Conservation (phyloP, 1,284 basidiomycete species). For the Moesziomyces sp. region DNA sequence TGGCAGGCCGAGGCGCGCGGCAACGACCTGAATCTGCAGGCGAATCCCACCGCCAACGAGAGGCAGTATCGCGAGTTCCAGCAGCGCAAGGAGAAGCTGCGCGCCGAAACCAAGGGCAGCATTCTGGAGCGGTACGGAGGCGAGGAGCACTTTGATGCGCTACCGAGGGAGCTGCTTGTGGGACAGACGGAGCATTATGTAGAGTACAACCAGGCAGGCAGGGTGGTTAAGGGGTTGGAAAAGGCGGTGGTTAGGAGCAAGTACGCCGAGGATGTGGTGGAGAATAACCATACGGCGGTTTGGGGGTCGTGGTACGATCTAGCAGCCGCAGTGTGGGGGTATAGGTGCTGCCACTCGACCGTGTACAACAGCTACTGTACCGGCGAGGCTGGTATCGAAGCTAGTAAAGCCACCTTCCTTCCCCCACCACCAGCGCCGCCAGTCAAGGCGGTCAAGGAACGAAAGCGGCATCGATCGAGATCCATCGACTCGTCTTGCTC, state of each 20-base stretch:
- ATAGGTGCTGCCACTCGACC: conserved; percentile 89
- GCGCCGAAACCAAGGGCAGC: conserved; percentile 80
- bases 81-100: conserved; percentile 89
- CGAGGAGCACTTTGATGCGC: conserved; percentile 86
- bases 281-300: conserved; percentile 91
- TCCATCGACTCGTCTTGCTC: background rate
- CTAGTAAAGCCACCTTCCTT: conserved; percentile 70
- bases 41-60: conserved; percentile 93
- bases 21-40: conserved; percentile 93
- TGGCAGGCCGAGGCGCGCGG: conserved; percentile 95
- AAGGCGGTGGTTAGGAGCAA: conserved; percentile 84
- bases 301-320: conserved; percentile 96
- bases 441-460: background rate
- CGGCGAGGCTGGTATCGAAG: conserved; percentile 85
- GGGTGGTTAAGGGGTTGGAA: conserved; percentile 91
- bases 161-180: conserved; percentile 85
- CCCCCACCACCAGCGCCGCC: background rate
- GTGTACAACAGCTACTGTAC: conserved; percentile 92
- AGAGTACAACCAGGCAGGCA: conserved; percentile 92
- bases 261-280: conserved; percentile 78
- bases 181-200: conserved; percentile 98
- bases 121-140: conserved; percentile 82
- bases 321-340: conserved; percentile 84
- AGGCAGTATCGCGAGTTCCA: conserved; percentile 88
- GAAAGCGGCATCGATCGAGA: conserved; percentile 4